These are phyloP conservation scores for Ormosia emarginata DNA, from an alignment of 306 rosid species.

Conservation along the genomic window DNA sequence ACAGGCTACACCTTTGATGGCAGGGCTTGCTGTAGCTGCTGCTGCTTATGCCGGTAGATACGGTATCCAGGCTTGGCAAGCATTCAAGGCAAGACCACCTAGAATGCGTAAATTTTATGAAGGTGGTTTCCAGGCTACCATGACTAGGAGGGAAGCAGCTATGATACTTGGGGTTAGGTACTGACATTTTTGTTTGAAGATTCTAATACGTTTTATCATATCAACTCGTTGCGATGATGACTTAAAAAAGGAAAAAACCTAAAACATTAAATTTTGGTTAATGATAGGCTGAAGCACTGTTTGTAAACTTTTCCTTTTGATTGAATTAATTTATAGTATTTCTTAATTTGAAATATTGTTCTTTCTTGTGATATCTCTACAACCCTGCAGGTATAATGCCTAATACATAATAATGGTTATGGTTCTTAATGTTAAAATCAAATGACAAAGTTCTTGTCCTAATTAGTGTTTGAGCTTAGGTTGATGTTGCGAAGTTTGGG, in stretches of 20 bases:
- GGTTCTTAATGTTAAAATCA: neutral
- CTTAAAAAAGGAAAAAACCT: neutral
- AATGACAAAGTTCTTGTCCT: neutral
- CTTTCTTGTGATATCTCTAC: neutral
- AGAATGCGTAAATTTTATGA: slow-evolving; percentile 64
- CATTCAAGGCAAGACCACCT: slow-evolving; percentile 55
- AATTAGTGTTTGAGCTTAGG: neutral
- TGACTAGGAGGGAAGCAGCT: slow-evolving; percentile 85
- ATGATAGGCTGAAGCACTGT: neutral
- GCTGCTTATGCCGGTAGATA: slow-evolving; percentile 78
- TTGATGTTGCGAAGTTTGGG: neutral
- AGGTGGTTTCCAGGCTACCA: slow-evolving; percentile 75
- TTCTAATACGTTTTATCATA: neutral
- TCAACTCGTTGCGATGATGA: neutral
- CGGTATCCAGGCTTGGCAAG: slow-evolving; percentile 80
- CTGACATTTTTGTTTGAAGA: neutral
- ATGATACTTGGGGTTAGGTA: slow-evolving; percentile 79
- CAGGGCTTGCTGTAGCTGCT: slow-evolving; percentile 76
- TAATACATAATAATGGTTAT: neutral
- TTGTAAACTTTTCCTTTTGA: neutral
- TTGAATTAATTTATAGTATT: neutral
- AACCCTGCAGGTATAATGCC: neutral
- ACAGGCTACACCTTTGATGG: slow-evolving; percentile 59
- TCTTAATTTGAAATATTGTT: neutral
- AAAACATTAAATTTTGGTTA: neutral